Evolutionary conservation across 257 asterid species (phyloP).

Genomic region (Avicennia marina): DNA sequence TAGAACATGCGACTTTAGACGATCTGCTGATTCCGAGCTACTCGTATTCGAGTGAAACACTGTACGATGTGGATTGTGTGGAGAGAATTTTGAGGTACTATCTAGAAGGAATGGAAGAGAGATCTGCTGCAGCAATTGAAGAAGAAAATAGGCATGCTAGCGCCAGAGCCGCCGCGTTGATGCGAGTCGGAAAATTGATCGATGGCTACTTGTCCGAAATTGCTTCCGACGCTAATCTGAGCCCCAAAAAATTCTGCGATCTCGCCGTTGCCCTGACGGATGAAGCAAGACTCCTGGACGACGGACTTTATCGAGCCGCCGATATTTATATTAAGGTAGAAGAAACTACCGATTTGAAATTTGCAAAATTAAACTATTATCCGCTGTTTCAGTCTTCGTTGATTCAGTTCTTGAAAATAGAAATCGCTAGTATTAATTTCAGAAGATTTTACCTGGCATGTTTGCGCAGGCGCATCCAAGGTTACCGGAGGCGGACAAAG

Average conservation of each 20-base stretch:
- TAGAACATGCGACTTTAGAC: constrained; percentile 72
- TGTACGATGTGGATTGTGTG: constrained; percentile 84
- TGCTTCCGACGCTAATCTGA: constrained; percentile 57
- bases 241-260: constrained; percentile 75
- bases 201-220: constrained; percentile 85
- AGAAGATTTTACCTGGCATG: background rate
- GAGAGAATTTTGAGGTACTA: constrained; percentile 73
- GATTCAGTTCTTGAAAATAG: background rate
- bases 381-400: too few species aligned
- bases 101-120: constrained; percentile 70
- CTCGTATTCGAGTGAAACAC: constrained; percentile 71
- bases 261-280: constrained; percentile 76
- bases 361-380: too few species aligned
- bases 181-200: constrained; percentile 67
- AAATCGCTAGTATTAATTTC: background rate
- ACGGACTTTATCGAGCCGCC: constrained; percentile 83
- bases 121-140: constrained; percentile 61
- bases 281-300: constrained; percentile 70
- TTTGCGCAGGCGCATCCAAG: constrained; percentile 66
- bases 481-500: constrained; percentile 84
- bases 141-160: constrained; percentile 50
- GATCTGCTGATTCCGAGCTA: constrained; percentile 65
- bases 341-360: too few species aligned
- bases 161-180: constrained; percentile 59
- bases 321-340: constrained; percentile 81